phyloP scores from a whole-genome alignment of 495 filamentous ascomycete species.

The Tuber calosporum region DNA sequence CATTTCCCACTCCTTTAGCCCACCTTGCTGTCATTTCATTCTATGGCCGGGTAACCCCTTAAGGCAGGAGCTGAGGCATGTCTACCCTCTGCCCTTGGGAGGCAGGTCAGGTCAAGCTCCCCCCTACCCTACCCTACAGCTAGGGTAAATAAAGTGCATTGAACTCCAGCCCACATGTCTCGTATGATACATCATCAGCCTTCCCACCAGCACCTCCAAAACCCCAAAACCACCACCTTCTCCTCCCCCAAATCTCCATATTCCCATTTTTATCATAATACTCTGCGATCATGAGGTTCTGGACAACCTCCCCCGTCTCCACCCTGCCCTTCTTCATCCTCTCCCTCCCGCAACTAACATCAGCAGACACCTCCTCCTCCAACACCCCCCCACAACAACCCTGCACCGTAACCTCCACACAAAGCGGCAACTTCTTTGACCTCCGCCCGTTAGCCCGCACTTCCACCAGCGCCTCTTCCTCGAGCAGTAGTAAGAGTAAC shows the following conservation, averaged over 20 bases:
- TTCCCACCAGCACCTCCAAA: not conserved
- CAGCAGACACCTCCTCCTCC: slow-evolving; percentile 16
- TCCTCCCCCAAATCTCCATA: not conserved
- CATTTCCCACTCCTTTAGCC: not conserved
- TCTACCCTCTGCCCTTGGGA: not conserved
- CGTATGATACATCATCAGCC: not conserved
- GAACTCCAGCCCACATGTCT: not conserved
- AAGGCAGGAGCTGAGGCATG: not conserved
- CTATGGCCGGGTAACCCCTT: not conserved
- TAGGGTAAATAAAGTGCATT: too few species aligned
- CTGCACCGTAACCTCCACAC: slow-evolving; percentile 75
- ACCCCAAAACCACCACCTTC: slow-evolving; percentile 1
- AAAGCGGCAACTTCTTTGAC: slow-evolving; percentile 79
- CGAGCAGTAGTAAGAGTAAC: not conserved
- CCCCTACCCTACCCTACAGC: not conserved
- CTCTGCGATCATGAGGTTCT: slow-evolving; percentile 27
- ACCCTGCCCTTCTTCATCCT: slow-evolving; percentile 15
- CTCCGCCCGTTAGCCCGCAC: slow-evolving; percentile 60
- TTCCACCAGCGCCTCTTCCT: slow-evolving; percentile 47
- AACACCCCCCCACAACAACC: slow-evolving; percentile 41
- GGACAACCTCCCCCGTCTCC: slow-evolving; percentile 25
- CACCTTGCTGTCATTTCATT: not conserved
- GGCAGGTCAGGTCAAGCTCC: not conserved
- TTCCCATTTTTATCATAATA: slow-evolving; percentile 2
- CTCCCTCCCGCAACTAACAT: slow-evolving; percentile 6